Evolutionary conservation across 202 grass and related monocot genomes (phyloP).

Genomic region (Eragrostis tef): DNA sequence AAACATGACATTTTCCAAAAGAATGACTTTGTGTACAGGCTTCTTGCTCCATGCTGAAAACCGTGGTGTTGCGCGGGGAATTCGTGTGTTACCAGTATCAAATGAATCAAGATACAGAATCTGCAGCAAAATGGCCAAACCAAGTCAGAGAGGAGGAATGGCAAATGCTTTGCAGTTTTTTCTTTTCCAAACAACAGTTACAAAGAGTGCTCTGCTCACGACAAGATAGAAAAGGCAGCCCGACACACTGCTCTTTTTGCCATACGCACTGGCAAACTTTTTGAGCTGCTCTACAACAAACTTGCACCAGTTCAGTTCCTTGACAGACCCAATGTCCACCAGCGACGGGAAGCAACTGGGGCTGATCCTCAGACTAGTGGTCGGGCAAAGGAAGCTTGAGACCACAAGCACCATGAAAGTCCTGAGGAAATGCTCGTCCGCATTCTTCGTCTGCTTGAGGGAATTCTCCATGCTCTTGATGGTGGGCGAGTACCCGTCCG

Average conservation of each 20-base stretch:
- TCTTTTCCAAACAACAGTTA: not conserved
- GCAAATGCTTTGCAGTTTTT: too few species aligned
- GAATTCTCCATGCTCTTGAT: constrained; percentile 18
- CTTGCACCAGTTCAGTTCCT: constrained; percentile 38
- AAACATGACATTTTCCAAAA: constrained; percentile 38
- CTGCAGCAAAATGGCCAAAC: not conserved
- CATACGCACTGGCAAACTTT: not conserved
- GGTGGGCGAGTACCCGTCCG: not conserved
- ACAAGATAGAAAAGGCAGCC: constrained; percentile 42
- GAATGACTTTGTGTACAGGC: constrained; percentile 15
- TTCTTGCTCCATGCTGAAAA: constrained; percentile 33
- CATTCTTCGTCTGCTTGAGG: constrained; percentile 20
- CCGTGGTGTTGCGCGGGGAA: not conserved
- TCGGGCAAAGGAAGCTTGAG: constrained; percentile 33
- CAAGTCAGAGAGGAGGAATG: not conserved
- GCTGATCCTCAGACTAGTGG: constrained; percentile 24
- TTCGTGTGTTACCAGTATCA: constrained; percentile 2
- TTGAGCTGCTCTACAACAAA: constrained; percentile 39
- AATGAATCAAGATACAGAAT: constrained; percentile 44
- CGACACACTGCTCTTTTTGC: not conserved
- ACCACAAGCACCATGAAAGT: constrained; percentile 25
- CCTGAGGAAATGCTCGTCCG: constrained; percentile 45
- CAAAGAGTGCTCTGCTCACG: constrained; percentile 12
- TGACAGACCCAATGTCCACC: constrained; percentile 20
- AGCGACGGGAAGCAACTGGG: constrained; percentile 32